These are phyloP conservation scores for Arabis alpina DNA, from an alignment of 345 rosid species.

Conservation along the genomic window DNA sequence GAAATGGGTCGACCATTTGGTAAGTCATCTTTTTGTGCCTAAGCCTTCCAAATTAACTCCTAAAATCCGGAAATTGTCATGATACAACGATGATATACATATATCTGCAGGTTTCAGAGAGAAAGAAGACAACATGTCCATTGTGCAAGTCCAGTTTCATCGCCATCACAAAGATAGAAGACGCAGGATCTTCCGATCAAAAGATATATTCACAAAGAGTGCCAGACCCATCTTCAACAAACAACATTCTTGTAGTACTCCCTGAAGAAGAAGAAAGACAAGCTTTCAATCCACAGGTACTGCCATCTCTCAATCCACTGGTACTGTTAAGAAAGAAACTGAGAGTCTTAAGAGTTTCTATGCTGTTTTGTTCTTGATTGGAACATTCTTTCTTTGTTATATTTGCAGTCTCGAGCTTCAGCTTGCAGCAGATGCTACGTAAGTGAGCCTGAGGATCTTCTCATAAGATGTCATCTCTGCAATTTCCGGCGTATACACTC, in stretches of 20 bases:
- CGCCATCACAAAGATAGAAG: constrained; percentile 76
- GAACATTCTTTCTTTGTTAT: too few species aligned
- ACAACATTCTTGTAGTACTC: constrained; percentile 49
- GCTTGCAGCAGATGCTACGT: constrained; percentile 63
- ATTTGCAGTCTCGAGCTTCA: constrained; percentile 51
- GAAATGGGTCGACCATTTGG: constrained; percentile 83
- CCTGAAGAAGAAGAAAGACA: constrained; percentile 52
- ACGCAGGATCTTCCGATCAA: constrained; percentile 77
- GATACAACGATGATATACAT: constrained; percentile 1
- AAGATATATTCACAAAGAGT: constrained; percentile 89
- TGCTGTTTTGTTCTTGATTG: too few species aligned
- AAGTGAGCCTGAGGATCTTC: constrained; percentile 80
- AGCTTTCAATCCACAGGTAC: constrained; percentile 41
- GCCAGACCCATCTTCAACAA: constrained; percentile 56
- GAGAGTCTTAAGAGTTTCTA: too few species aligned
- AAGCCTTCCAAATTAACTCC: background rate
- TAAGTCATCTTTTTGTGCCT: constrained; percentile 39
- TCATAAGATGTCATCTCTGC: constrained; percentile 71
- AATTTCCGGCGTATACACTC: constrained; percentile 63
- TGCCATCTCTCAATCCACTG: too few species aligned
- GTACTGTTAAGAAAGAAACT: too few species aligned
- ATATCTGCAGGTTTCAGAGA: constrained; percentile 60
- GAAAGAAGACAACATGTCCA: constrained; percentile 78
- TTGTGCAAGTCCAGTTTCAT: constrained; percentile 76
- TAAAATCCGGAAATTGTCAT: constrained; percentile 28